Conservation (phyloP, 257 asterid species). For the Solanum pinnatisectum region DNA sequence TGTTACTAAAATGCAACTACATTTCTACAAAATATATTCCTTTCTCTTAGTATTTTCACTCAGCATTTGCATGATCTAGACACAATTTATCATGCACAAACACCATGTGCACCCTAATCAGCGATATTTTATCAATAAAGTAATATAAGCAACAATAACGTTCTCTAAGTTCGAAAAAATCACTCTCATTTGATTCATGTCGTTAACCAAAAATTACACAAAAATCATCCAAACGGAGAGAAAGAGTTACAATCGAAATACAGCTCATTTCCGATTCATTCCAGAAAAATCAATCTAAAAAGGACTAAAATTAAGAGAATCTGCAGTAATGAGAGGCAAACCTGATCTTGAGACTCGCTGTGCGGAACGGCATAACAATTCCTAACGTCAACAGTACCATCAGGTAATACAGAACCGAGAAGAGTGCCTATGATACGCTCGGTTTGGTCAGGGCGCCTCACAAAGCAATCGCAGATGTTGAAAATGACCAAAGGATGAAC, state of each 20-base stretch:
- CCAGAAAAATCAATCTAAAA: background rate
- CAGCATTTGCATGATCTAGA: background rate
- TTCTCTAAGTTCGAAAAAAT: background rate
- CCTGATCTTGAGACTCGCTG: slow-evolving; percentile 87
- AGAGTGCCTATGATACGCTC: slow-evolving; percentile 92
- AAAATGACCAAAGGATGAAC: slow-evolving; percentile 76
- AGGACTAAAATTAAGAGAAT: background rate
- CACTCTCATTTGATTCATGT: background rate
- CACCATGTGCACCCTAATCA: background rate
- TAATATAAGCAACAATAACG: background rate
- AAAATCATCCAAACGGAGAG: background rate
- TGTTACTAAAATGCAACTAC: background rate
- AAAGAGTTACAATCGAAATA: background rate
- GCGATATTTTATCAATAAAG: background rate
- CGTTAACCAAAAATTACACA: background rate
- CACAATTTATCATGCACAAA: background rate
- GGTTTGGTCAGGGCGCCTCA: slow-evolving; percentile 82
- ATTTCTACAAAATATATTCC: background rate
- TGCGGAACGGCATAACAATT: slow-evolving; percentile 93
- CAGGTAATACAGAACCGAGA: slow-evolving; percentile 84
- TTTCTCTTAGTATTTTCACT: background rate
- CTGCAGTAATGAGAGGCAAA: background rate
- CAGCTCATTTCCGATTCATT: background rate
- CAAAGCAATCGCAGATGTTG: slow-evolving; percentile 77
- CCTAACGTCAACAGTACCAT: slow-evolving; percentile 80